phyloP scores from a whole-genome alignment of 1,284 basidiomycete species.

The Ustilago tritici region DNA sequence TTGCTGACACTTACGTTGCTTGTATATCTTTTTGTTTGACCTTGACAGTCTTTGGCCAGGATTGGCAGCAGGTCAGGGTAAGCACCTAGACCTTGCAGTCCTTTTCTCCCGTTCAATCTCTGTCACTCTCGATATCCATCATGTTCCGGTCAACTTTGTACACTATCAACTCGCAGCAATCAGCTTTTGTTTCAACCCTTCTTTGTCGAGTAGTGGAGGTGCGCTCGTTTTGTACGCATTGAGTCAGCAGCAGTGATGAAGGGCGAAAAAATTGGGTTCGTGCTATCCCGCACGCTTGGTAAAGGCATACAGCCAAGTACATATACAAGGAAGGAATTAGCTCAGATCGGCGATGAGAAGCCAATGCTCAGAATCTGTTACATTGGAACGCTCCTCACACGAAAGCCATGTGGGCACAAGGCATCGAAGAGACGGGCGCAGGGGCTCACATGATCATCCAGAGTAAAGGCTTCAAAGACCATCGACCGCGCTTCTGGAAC shows the following conservation, averaged over 20 bases:
- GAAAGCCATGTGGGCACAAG: not conserved
- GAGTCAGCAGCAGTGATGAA: not conserved
- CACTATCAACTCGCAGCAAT: constrained; percentile 14
- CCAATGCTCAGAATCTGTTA: not conserved
- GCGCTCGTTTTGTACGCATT: not conserved
- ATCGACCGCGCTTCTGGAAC: too few relatives aligned
- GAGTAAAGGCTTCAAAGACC: too few relatives aligned
- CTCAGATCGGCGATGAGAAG: not conserved
- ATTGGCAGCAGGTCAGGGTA: constrained; percentile 62
- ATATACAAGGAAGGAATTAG: not conserved
- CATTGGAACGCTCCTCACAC: not conserved
- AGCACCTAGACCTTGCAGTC: not conserved
- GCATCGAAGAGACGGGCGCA: not conserved
- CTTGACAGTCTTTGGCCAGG: constrained; percentile 53
- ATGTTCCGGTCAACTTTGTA: constrained; percentile 13
- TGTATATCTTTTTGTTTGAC: not conserved
- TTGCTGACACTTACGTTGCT: constrained; percentile 7
- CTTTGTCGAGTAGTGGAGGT: not conserved
- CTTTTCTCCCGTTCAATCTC: not conserved
- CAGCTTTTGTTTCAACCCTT: not conserved
- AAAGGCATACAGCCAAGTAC: not conserved
- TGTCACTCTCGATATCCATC: not conserved
- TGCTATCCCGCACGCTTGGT: not conserved
- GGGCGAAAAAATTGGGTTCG: too few relatives aligned
- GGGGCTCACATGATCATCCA: not conserved